Conservation (phyloP, 2,329 filamentous ascomycete genomes). For the Mycogone perniciosa region DNA sequence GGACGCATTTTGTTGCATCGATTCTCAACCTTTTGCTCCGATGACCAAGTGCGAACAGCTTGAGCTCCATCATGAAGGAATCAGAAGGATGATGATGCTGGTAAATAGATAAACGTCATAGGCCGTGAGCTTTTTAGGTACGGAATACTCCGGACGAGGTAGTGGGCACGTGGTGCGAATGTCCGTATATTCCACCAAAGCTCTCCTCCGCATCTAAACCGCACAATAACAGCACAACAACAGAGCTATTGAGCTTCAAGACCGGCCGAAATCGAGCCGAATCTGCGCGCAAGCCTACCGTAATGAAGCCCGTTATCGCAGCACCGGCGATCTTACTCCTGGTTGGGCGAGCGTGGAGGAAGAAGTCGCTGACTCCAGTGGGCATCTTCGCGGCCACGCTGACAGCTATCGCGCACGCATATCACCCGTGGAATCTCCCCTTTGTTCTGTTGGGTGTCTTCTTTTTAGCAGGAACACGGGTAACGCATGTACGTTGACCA, state of each 20-base stretch:
- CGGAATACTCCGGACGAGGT: too few relatives aligned
- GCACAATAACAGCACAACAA: background rate
- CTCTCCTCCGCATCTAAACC: too few relatives aligned
- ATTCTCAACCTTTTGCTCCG: too few relatives aligned
- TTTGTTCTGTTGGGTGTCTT: slow-evolving; percentile 78
- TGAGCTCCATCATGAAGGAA: too few relatives aligned
- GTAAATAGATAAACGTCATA: too few relatives aligned
- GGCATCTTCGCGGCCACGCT: slow-evolving; percentile 66
- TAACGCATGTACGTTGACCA: slow-evolving; percentile 60
- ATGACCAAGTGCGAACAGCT: too few relatives aligned
- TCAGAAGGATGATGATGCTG: too few relatives aligned
- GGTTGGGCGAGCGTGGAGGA: slow-evolving; percentile 60
- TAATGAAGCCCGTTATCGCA: slow-evolving; percentile 54
- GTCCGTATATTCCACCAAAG: too few relatives aligned
- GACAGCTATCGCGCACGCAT: slow-evolving; percentile 73
- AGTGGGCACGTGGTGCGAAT: too few relatives aligned
- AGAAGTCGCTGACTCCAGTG: slow-evolving; percentile 69
- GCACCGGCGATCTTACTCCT: slow-evolving; percentile 53
- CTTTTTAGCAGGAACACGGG: slow-evolving; percentile 77
- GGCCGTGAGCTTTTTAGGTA: too few relatives aligned
- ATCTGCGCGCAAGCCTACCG: slow-evolving; percentile 10
- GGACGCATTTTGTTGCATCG: too few relatives aligned
- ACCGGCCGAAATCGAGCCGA: background rate
- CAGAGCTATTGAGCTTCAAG: background rate
- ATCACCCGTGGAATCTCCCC: slow-evolving; percentile 94